phyloP scores from a whole-genome alignment of 495 filamentous ascomycete genomes.

The Tuber indicum region DNA sequence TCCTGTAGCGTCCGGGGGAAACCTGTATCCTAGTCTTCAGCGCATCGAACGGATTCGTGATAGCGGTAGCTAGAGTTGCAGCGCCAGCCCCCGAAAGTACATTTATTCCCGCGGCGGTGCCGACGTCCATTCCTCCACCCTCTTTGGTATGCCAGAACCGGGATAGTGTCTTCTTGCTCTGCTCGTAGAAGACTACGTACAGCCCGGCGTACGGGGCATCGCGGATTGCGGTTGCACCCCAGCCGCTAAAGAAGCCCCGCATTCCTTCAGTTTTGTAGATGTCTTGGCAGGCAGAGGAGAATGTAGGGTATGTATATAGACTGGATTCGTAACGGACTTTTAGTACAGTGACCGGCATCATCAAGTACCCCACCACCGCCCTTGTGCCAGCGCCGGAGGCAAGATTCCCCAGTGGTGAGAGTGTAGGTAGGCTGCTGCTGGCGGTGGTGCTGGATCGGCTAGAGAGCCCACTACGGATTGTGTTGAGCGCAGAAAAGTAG shows the following conservation, averaged over 20 bases:
- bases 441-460: slow-evolving; percentile 23
- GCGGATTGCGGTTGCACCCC: slow-evolving; percentile 84
- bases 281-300: slow-evolving; percentile 63
- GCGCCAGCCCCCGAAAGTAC: slow-evolving; percentile 73
- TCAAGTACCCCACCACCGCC: slow-evolving; percentile 74
- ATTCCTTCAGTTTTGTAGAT: slow-evolving; percentile 69
- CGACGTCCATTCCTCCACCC: slow-evolving; percentile 19
- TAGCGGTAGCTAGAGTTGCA: slow-evolving; percentile 70
- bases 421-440: slow-evolving; percentile 71
- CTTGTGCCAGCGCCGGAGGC: slow-evolving; percentile 75
- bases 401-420: slow-evolving; percentile 80
- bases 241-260: slow-evolving; percentile 84
- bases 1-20: slow-evolving; percentile 72
- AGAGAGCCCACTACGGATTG: slow-evolving; percentile 50
- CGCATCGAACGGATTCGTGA: slow-evolving; percentile 95
- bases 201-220: slow-evolving; percentile 94
- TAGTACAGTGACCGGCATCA: slow-evolving; percentile 95
- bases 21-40: slow-evolving; percentile 94
- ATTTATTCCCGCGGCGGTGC: slow-evolving; percentile 63
- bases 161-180: slow-evolving; percentile 64
- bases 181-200: slow-evolving; percentile 93
- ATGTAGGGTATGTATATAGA: slow-evolving; percentile 74
- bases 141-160: slow-evolving; percentile 34
- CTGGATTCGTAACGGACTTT: slow-evolving; percentile 92
- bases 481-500: slow-evolving; percentile 87